Conservation (phyloP, 108 stramenopile species). For the Pseudonitzschia multistriata region DNA sequence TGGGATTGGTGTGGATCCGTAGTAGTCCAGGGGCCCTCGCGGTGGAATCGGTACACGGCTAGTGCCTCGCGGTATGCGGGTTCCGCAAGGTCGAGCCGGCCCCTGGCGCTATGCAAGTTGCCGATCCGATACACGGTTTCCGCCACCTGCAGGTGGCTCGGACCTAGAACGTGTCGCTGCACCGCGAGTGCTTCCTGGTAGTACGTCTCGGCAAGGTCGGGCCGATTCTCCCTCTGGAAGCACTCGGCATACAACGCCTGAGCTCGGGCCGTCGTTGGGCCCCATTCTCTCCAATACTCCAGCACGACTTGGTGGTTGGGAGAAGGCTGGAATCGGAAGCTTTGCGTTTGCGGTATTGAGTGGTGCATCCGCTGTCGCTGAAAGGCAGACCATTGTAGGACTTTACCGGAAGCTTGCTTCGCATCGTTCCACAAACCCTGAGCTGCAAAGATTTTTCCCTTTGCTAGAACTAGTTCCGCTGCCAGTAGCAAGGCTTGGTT, state of each 20-base stretch:
- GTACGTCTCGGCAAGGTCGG: conserved; percentile 6
- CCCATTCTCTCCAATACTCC: conserved; percentile 8
- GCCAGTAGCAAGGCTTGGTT: conserved; percentile 7
- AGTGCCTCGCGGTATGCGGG: conserved; percentile 7
- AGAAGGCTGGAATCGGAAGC: not conserved
- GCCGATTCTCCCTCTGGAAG: not conserved
- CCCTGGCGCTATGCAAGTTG: not conserved
- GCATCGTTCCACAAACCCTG: conserved; percentile 4
- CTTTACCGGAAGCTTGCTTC: not conserved
- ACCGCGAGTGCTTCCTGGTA: conserved; percentile 3
- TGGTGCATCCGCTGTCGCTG: not conserved
- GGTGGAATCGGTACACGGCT: not conserved
- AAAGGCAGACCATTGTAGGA: not conserved
- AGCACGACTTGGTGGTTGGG: not conserved
- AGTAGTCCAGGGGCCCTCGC: not conserved
- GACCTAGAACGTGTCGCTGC: not conserved
- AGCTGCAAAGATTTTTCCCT: conserved; percentile 8
- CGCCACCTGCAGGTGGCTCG: not conserved
- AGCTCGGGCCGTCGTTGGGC: not conserved
- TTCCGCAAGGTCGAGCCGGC: not conserved
- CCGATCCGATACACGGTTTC: conserved; percentile 16
- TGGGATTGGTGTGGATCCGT: not conserved
- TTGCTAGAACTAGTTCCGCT: not conserved
- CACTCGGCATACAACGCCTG: not conserved
- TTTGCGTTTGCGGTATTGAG: not conserved